A percentile compares a stretch with the other conserved stretches of the same genome.
These are phyloP conservation scores for Puccinia hordei DNA, from an alignment of 1,284 basidiomycete species.

Conservation along the genomic window DNA sequence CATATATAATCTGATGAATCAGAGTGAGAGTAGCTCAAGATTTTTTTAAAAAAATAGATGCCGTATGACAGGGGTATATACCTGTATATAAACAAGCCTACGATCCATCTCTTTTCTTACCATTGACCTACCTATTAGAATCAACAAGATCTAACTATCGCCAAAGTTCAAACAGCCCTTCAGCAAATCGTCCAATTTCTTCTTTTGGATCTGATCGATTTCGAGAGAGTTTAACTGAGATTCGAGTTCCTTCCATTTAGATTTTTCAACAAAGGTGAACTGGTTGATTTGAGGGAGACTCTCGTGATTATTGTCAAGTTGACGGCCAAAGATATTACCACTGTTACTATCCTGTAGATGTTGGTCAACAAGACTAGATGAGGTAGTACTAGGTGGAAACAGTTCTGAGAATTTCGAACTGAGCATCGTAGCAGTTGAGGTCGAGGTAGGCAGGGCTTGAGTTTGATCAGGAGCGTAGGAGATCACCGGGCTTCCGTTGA, in stretches of 20 bases:
- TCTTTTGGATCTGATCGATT: slow-evolving; percentile 18
- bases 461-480: neutral
- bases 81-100: neutral
- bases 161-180: slow-evolving; percentile 34
- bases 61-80: too few relatives aligned
- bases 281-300: neutral
- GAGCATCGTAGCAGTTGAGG: neutral
- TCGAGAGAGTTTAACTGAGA: slow-evolving; percentile 17
- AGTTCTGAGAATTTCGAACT: slow-evolving; percentile 1
- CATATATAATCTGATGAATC: too few relatives aligned
- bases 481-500: slow-evolving; percentile 37
- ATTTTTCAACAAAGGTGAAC: slow-evolving; percentile 41
- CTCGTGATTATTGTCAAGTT: neutral
- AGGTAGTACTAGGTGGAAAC: neutral
- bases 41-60: too few relatives aligned
- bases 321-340: neutral
- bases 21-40: too few relatives aligned
- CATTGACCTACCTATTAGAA: neutral
- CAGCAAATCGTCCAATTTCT: slow-evolving; percentile 28
- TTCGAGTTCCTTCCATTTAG: slow-evolving; percentile 30
- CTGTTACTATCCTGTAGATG: neutral
- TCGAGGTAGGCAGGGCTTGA: neutral
- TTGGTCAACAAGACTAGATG: neutral
- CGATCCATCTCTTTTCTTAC: neutral
- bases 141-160: neutral